Base-by-base conservation (phyloP, 75 land plant species). In the Picea glauca region DNA sequence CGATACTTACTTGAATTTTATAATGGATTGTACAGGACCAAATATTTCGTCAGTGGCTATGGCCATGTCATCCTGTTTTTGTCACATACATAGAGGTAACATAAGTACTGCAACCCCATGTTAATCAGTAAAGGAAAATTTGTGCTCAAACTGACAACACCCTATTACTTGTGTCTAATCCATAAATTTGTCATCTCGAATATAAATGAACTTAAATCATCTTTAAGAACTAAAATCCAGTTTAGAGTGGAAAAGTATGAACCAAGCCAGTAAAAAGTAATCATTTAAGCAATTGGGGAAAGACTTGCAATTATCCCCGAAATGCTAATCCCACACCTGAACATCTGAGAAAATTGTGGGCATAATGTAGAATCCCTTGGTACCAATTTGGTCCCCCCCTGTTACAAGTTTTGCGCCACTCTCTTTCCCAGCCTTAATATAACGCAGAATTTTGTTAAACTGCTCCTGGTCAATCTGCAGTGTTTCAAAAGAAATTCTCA, bases 321-420 rank as follows among this genome's bases (percentile, higher is more conserved):
- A 3, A 26, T 40, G 57, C 33, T 2, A 56, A 13, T 50, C 7
- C 33, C 46, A 11, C 76, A 84, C 83, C 65, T 80, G 62, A 60
- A 88, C 89, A 58, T 88, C 83, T 31, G 85, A 58, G 75, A 88
- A 88, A 46, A 88, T 67, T 30, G 89, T 88, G 17, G 88, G 88
- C 77, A 83, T 77, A 77, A 88, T 83, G 62, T 88, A 85, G 80
- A 61, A 88, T 14, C 90, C 90, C 78, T 80, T 86, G 33, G 15
- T 35, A n/a, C 90, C 90, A 68, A 82, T n/a, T 18, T 77, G 78
- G 3, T 60, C 78, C 32, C 90, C 88, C 11, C 90, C 89, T 78
- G 85, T 83, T 56, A 86, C 63, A 26, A 85, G 81, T 21, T 5
- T 86, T 58, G 88, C 90, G 30, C 87, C 89, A 72, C 81, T 68